Conservation (phyloP, 1,284 basidiomycete species). For the Ceratobasidium sp. region DNA sequence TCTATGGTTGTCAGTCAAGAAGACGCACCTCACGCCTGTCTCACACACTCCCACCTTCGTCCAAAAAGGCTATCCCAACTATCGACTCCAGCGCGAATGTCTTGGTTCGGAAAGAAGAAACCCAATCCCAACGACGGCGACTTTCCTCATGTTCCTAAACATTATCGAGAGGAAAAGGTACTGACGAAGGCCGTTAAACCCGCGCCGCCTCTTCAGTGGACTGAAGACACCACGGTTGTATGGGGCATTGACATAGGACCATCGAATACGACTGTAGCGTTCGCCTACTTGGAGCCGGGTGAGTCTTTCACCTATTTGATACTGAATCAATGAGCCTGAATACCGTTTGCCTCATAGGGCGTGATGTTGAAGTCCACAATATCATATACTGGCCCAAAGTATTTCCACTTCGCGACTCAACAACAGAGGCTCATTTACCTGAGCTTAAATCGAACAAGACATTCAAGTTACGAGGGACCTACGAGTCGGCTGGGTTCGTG, state of each 20-base stretch:
- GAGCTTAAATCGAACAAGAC: background rate
- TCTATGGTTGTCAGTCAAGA: too few species aligned
- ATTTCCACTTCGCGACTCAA: conserved; percentile 14
- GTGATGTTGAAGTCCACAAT: conserved; percentile 15
- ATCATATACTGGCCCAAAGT: conserved; percentile 22
- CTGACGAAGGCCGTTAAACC: background rate
- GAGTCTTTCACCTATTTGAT: background rate
- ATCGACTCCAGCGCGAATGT: too few species aligned
- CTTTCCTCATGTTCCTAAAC: conserved; percentile 7
- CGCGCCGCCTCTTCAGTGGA: conserved; percentile 1
- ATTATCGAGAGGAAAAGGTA: conserved; percentile 8
- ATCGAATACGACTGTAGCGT: conserved; percentile 7
- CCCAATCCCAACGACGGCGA: conserved; percentile 16
- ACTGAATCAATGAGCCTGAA: background rate
- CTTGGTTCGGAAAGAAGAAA: conserved; percentile 28
- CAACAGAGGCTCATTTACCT: background rate
- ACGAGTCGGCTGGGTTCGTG: conserved; percentile 1
- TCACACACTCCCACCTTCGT: too few species aligned
- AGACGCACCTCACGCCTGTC: too few species aligned
- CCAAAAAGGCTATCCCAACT: too few species aligned
- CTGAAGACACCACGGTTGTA: background rate
- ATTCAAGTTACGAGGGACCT: background rate
- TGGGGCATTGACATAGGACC: conserved; percentile 10
- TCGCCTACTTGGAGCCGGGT: conserved; percentile 5
- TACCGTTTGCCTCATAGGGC: background rate